Evolutionary conservation across 78 protist genomes (phyloP), one percentile per base, ranked within the genome.

Genomic region (Cavenderia fasciculata): DNA sequence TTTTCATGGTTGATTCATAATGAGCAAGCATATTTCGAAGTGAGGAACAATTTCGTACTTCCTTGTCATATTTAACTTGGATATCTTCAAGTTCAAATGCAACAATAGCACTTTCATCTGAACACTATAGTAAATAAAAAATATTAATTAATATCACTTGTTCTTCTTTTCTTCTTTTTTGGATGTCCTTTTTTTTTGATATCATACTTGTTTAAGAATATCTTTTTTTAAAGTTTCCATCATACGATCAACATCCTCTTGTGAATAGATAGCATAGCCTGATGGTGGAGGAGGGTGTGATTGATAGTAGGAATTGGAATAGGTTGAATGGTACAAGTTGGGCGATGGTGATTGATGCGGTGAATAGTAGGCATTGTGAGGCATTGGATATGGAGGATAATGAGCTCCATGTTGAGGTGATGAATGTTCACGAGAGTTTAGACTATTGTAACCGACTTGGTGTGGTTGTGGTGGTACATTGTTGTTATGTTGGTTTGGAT

Each of bases 201-300:
- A 29, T 34, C 69, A 19, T 66, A 79, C 88, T 34, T 82, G 90
- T 43, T 82, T 82, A 23, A 68, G 25, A 25, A 68, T 36, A 33
- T 82, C 90, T 68, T 82, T 82, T 33, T 40, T 82, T 49, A n/a
- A 47, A 43, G 49, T 56, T 36, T 62, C 88, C 19, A 79, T 34
- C 12, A 79, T 36, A n/a, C 76, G 23, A 44, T 82, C 90, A 31
- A 82, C 59, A 68, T 82, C 90, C 31, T 82, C 90, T 82, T 82
- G 90, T 36, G 63, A 54, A 33, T 52, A 82, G 12, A 82, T 38
- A 2, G 52, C 63, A 14, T 57, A 38, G 10, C 68, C 68, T 18
- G 61, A 10, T 18, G 61, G 61, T 54, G 29, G 8, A 12, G 7
- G n/a, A 59, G n/a, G n/a, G n/a, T n/a, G n/a, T n/a, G n/a, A n/a